Evolutionary conservation across 164 flowering plant species (phyloP), one percentile per base, ranked within the genome.

Genomic region (Chimonanthus praecox): DNA sequence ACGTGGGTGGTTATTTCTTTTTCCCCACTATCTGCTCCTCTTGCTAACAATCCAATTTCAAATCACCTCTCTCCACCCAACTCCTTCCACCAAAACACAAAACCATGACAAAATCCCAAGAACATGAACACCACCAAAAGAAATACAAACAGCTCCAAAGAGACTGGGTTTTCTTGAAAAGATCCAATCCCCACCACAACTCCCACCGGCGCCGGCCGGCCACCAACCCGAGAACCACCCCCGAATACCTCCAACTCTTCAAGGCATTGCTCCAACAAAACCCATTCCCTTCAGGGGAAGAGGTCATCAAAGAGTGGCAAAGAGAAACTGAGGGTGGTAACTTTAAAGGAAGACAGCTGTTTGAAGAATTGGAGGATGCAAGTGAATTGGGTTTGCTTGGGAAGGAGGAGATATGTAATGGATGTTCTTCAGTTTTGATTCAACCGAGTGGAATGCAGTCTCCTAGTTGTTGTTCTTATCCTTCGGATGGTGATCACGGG

Each of bases 341-440:
- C 74, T 49, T 89, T 64, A 86, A 83, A 73, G 85, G 88, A 1
- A 72, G 87, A 50, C 18, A 82, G 54, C 88, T 89, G 61, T 81
- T 83, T 8, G 84, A 78, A 60, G 76, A 47, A 9, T 64, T 49
- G 11, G 81, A 75, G 51, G 72, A 64, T 74, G 78, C 70, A 20
- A 49, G 51, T 44, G 70, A 66, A 45, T 48, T 72, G 50, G 76
- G 61, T 44, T 13, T 49, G 43, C 33, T 49, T 18, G 70, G 45
- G 48, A 49, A 46, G 4, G 74, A 76, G 21, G 77, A 74, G 58
- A 71, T 74, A 0, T 64, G 70, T 44, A 78, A 74, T 70, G 70
- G 33, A 46, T 76, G 72, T 67, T 76, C 82, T 63, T 75, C 77
- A 51, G 77, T 67, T 66, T 78, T 79, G 78, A 62, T 54, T 69